Conservation (phyloP, 1,139 yeast species). For the Taphrina deformans region DNA sequence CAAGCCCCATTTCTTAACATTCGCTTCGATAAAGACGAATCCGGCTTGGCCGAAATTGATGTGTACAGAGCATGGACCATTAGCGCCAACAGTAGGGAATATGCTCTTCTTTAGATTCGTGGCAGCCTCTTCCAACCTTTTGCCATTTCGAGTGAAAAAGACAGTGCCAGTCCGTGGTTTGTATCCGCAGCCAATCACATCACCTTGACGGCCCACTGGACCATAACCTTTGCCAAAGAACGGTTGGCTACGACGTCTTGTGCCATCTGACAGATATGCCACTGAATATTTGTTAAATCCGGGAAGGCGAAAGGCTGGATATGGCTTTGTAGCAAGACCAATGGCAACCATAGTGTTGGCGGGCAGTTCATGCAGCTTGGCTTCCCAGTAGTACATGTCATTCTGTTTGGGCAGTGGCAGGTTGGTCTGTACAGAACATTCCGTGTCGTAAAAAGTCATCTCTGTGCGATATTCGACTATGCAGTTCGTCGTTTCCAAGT, state of each 20-base stretch:
- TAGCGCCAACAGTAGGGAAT: conserved; percentile 87
- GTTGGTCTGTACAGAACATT: conserved; percentile 78
- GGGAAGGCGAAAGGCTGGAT: conserved; percentile 84
- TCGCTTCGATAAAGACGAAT: conserved; percentile 91
- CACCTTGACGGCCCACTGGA: conserved; percentile 78
- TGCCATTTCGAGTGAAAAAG: conserved; percentile 89
- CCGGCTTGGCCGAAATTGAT: conserved; percentile 91
- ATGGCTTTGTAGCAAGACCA: conserved; percentile 84
- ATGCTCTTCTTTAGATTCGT: conserved; percentile 66
- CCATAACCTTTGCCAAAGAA: conserved; percentile 62
- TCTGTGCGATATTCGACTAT: conserved; percentile 72
- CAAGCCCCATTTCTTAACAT: conserved; percentile 88
- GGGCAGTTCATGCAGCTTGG: conserved; percentile 68
- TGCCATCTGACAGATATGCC: conserved; percentile 85
- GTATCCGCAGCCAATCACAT: conserved; percentile 90
- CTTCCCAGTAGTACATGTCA: conserved; percentile 89
- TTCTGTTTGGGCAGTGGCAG: conserved; percentile 82
- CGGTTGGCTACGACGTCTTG: conserved; percentile 77
- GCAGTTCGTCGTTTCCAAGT: conserved; percentile 58
- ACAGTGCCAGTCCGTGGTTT: conserved; percentile 75
- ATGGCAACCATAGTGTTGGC: conserved; percentile 59
- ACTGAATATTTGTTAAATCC: conserved; percentile 71
- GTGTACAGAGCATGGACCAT: conserved; percentile 69
- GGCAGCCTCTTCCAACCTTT: conserved; percentile 77
- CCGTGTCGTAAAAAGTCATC: conserved; percentile 66